A percentile compares a stretch with the other conserved stretches of the same genome.
Evolutionary conservation across 2,329 filamentous ascomycete genomes (phyloP).

Genomic region (Pyrenophora seminiperda): DNA sequence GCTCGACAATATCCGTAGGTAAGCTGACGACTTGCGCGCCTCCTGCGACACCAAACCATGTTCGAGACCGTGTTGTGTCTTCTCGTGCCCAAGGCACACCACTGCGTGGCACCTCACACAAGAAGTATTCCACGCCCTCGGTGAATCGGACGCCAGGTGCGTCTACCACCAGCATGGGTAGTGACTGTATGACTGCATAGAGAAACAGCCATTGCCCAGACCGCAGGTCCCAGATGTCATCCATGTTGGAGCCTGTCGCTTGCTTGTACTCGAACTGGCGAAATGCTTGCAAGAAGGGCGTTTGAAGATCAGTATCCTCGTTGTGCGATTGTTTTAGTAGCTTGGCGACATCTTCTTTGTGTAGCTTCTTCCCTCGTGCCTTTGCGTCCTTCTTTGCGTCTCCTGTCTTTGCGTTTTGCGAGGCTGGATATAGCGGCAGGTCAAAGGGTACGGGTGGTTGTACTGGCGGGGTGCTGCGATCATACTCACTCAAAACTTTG

Average conservation of each 20-base stretch:
- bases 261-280: constrained; percentile 73
- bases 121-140: constrained; percentile 79
- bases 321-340: constrained; percentile 85
- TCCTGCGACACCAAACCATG: constrained; percentile 77
- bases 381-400: constrained; percentile 76
- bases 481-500: constrained; percentile 83
- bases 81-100: constrained; percentile 75
- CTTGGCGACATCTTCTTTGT: constrained; percentile 76
- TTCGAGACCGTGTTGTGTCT: constrained; percentile 60
- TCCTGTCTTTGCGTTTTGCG: constrained; percentile 67
- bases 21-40: constrained; percentile 65
- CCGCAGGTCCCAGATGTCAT: constrained; percentile 72
- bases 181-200: constrained; percentile 75
- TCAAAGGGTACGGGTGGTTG: constrained; percentile 92
- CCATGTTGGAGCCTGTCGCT: constrained; percentile 65
- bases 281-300: constrained; percentile 71
- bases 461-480: constrained; percentile 85
- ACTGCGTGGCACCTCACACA: constrained; percentile 75
- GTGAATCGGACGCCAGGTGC: constrained; percentile 71
- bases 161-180: constrained; percentile 79
- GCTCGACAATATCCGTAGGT: constrained; percentile 67
- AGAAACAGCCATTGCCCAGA: constrained; percentile 82
- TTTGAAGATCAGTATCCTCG: constrained; percentile 66
- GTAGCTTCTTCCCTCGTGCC: constrained; percentile 71
- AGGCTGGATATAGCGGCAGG: constrained; percentile 74